A percentile compares a stretch with the other conserved stretches of the same genome.
phyloP scores from a whole-genome alignment of 345 rosid species.

The Cardamine occulta region DNA sequence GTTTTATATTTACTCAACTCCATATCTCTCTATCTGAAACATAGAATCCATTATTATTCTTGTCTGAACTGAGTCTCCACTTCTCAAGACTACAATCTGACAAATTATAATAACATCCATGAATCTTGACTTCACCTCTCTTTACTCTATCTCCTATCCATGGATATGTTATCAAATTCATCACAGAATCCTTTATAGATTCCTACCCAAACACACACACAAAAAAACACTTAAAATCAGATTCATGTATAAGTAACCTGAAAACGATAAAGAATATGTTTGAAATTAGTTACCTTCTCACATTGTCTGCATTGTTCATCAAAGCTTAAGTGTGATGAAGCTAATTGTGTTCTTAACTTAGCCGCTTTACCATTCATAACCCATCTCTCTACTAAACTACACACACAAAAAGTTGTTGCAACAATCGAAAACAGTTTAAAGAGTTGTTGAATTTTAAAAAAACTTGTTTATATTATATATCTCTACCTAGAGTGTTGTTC shows the following conservation, averaged over 20 bases:
- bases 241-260: constrained; percentile 9
- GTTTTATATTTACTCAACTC: constrained; percentile 20
- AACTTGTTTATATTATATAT: background rate
- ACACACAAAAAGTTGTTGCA: background rate
- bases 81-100: constrained; percentile 62
- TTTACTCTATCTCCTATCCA: constrained; percentile 70
- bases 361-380: constrained; percentile 75
- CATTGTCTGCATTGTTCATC: constrained; percentile 84
- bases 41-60: constrained; percentile 31
- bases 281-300: constrained; percentile 65
- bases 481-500: constrained; percentile 63
- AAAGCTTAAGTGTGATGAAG: constrained; percentile 64
- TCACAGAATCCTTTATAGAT: constrained; percentile 61
- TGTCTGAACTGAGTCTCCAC: constrained; percentile 57
- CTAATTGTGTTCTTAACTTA: constrained; percentile 64
- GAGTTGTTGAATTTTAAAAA: background rate
- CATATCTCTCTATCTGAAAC: constrained; percentile 42
- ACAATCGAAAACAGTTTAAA: background rate
- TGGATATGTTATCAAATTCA: constrained; percentile 71
- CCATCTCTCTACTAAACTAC: constrained; percentile 83
- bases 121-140: constrained; percentile 51
- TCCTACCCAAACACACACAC: constrained; percentile 47
- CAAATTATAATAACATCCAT: constrained; percentile 74
- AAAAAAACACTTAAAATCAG: background rate
- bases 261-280: background rate